Percentiles rank a stretch among this genome's conserved stretches.
Conservation (phyloP, 192 early-diverging fungal genomes). For the Entomortierella lignicola region DNA sequence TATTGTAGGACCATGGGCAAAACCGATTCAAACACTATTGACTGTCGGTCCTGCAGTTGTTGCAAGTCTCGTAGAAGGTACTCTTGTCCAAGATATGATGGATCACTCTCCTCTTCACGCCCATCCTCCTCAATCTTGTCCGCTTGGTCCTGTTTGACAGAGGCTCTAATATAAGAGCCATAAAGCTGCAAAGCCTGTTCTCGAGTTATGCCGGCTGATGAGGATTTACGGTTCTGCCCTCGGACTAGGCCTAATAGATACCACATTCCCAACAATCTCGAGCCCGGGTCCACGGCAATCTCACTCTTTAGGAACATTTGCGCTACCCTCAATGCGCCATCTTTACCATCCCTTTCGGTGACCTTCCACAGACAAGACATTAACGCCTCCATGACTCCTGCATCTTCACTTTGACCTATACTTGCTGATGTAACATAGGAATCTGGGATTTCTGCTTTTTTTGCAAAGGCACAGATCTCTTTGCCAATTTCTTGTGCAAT, state of each 20-base stretch:
- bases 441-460: constrained; percentile 31
- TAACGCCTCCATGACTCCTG: constrained; percentile 26
- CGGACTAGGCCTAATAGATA: constrained; percentile 32
- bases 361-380: constrained; percentile 37
- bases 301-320: constrained; percentile 37
- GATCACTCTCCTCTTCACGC: constrained; percentile 17
- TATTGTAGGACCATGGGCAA: constrained; percentile 53
- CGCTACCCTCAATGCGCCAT: constrained; percentile 33
- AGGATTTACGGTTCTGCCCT: constrained; percentile 1
- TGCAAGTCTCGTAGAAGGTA: constrained; percentile 58
- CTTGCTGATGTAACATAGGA: constrained; percentile 41
- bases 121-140: constrained; percentile 28
- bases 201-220: constrained; percentile 35
- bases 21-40: constrained; percentile 49
- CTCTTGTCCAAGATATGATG: constrained; percentile 15
- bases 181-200: constrained; percentile 38
- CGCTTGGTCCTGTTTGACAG: constrained; percentile 17
- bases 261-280: constrained; percentile 43
- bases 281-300: constrained; percentile 1
- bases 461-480: constrained; percentile 51
- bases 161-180: constrained; percentile 54
- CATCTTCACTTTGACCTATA: constrained; percentile 11
- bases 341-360: constrained; percentile 22
- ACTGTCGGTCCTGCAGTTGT: constrained; percentile 60
- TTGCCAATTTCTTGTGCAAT: constrained; percentile 59